Evolutionary conservation across 225 moss, liverwort and hornwort species (phyloP), one percentile per base, ranked within the genome.

Genomic region (Marchantia paleacea): DNA sequence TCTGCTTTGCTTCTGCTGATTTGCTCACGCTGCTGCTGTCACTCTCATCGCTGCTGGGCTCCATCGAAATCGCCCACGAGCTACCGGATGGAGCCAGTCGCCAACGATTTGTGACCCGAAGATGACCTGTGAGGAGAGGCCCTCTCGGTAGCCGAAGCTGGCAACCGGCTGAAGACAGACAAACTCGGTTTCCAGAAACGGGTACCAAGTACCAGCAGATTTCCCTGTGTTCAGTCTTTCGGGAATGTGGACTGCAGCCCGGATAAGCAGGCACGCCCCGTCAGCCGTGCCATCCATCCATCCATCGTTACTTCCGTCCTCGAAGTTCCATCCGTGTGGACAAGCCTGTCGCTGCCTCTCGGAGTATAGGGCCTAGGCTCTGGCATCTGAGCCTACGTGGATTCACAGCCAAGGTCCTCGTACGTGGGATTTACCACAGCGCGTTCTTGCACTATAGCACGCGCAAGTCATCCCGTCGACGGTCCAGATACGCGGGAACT

Each of bases 401-500:
- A 48, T 18, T 69, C 16, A 5, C 69, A 7, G 31, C 7, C 12
- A 25, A 8, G 20, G 15, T 11, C 18, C 25, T 39, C 39, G 11
- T 39, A 26, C 66, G 28, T 11, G 28, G 66, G 3, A 26, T 28
- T 66, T 28, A 28, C 14, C 69, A 48, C 26, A 70, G 48, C 69
- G 69, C 69, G 69, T 70, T 70, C 1, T 70, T 48, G 39, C 47
- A 70, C 69, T 70, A 70, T 70, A 70, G 69, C 69, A 70, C 69
- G 69, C 69, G 69, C 69, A 48, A 70, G 47, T 49, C 69, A 14
- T 49, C 69, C 47, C 1, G 2, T 49, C 47, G 48, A 39, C 69
- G 69, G 47, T 6, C 16, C 47, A 70, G 73, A 73, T 73, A n/a
- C 19, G 24, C 24, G 10, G 14, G 53, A 55, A 7, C 54, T 28